Conservation (phyloP, 1,284 basidiomycete species). For the Ganoderma meredithae region DNA sequence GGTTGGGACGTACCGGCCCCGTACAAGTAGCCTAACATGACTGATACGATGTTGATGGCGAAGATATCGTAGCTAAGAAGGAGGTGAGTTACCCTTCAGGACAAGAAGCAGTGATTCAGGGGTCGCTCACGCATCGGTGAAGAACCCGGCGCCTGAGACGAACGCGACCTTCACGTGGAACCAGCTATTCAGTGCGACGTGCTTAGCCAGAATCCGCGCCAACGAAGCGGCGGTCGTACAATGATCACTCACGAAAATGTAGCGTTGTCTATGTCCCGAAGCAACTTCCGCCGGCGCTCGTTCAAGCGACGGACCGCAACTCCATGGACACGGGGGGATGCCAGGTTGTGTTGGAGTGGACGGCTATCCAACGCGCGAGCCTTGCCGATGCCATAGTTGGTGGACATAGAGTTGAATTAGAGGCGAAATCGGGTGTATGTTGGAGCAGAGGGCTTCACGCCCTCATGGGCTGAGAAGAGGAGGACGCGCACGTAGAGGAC, state of each 20-base stretch:
- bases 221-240: background rate
- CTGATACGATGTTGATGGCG: conserved; percentile 61
- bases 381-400: conserved; percentile 16
- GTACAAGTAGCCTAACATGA: conserved; percentile 67
- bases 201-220: conserved; percentile 20
- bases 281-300: conserved; percentile 54
- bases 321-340: background rate
- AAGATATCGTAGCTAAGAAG: conserved; percentile 53
- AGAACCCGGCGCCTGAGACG: conserved; percentile 85
- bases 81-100: background rate
- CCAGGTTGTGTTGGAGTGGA: conserved; percentile 10
- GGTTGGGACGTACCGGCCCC: conserved; percentile 38
- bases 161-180: conserved; percentile 75
- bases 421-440: background rate
- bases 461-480: conserved; percentile 18
- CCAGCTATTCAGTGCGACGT: conserved; percentile 39
- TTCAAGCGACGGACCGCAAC: conserved; percentile 35
- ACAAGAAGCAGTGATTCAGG: background rate
- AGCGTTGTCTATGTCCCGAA: conserved; percentile 64
- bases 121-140: conserved; percentile 76
- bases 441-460: conserved; percentile 23
- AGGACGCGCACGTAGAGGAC: conserved; percentile 3
- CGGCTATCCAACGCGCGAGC: conserved; percentile 7
- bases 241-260: conserved; percentile 51
- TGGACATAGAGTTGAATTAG: conserved; percentile 8